Conservation (phyloP, 371 early-diverging fungal species). For the Mucor sp. region DNA sequence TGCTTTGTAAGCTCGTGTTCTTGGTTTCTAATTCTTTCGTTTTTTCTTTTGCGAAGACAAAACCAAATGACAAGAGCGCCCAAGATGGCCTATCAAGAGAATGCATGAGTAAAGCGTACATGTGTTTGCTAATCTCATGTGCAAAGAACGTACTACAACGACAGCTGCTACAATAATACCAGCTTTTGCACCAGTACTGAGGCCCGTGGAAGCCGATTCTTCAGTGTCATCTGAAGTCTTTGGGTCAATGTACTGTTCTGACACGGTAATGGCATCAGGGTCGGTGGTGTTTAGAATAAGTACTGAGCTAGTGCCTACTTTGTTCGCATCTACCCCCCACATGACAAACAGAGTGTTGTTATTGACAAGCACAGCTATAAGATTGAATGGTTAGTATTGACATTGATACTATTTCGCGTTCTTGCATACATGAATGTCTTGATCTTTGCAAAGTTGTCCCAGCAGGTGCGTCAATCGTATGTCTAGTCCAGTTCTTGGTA, state of each 20-base stretch:
- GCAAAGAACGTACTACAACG: neutral
- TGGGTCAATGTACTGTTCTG: neutral
- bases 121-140: neutral
- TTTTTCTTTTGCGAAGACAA: neutral
- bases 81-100: neutral
- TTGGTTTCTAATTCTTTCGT: neutral
- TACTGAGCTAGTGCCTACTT: neutral
- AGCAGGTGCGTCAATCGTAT: neutral
- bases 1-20: neutral
- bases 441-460: neutral
- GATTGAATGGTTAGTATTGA: neutral
- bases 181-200: neutral
- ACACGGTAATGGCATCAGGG: constrained; percentile 4
- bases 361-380: neutral
- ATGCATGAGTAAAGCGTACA: neutral
- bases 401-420: too few relatives aligned
- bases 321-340: constrained; percentile 9
- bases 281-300: neutral
- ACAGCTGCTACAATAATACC: constrained; percentile 4
- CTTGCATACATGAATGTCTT: constrained; percentile 2
- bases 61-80: neutral
- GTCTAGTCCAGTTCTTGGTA: neutral
- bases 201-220: neutral
- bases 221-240: neutral
- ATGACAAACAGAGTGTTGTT: constrained; percentile 1